Evolutionary conservation across 768 basidiomycete species (phyloP), one percentile per base, ranked within the genome.

Genomic region (Xerocomellus amylosporus): DNA sequence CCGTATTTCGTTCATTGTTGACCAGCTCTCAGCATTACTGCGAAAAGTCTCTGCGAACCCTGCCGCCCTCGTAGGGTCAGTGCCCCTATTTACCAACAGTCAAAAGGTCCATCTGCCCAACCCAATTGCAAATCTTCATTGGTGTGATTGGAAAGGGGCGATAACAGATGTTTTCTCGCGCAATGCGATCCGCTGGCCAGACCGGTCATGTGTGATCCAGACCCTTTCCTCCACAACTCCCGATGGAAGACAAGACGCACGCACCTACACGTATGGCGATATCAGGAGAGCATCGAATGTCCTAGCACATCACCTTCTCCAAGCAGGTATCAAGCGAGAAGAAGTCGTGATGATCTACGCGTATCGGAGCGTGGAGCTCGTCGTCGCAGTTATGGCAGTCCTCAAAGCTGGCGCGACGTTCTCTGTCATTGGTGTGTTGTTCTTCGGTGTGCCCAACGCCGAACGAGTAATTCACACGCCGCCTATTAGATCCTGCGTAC

Each of bases 321-420:
- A 86, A 59, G 84, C 83, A 14, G 97, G 97, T 7, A 75, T 99
- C 5, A 80, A 94, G 70, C 78, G 92, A 33, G 96, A 95, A 65
- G 97, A 99, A 59, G 93, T 98, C 19, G 93, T 98, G 49, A 98
- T 96, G 87, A 88, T 99, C 19, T 99, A 98, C 66, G 96, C 96
- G 2, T 87, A 97, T 64, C 84, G 97, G 33, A 93, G 91, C 61
- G 94, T 98, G 44, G 96, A 99, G 70, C 86, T 99, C 49, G 91
- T 97, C 2, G 90, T 98, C 4, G 95, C 96, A 6, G 93, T 98
- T 8, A 91, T 99, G 88, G 97, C 92, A 22, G 86, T 95, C 34
- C 79, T 98, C 58, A 98, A 98, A 73, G 92, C 90, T 4, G 97
- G 97, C 26, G 96, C 91, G 1, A 94, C 91, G 4, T 98, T 99